phyloP scores from a whole-genome alignment of 441 rosid species.

The Gossypium gossypioides region DNA sequence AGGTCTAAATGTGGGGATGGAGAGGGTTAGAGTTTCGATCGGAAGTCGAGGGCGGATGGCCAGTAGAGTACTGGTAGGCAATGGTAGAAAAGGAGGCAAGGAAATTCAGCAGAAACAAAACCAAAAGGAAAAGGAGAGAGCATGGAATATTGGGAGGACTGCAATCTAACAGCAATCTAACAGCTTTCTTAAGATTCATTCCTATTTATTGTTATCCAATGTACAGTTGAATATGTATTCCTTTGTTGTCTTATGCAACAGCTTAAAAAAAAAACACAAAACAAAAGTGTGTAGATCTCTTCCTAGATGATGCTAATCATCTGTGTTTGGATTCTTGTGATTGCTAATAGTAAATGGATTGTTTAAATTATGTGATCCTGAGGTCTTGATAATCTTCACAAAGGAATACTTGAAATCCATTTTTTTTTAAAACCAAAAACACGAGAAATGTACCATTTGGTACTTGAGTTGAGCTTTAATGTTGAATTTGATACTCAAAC shows the following conservation, averaged over 20 bases:
- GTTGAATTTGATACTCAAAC: too few species aligned
- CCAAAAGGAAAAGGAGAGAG: slow-evolving; percentile 70
- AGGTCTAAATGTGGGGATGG: slow-evolving; percentile 77
- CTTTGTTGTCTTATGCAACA: neutral
- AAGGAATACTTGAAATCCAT: neutral
- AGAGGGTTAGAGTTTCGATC: slow-evolving; percentile 72
- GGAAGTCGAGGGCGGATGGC: slow-evolving; percentile 75
- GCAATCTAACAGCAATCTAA: slow-evolving; percentile 17
- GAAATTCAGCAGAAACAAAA: slow-evolving; percentile 42
- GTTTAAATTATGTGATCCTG: neutral
- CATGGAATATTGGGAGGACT: slow-evolving; percentile 45
- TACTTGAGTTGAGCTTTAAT: too few species aligned
- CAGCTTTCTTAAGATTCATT: neutral
- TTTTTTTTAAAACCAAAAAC: too few species aligned
- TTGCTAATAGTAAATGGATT: neutral
- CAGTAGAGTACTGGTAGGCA: slow-evolving; percentile 46
- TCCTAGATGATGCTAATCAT: slow-evolving; percentile 20
- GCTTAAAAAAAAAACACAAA: neutral
- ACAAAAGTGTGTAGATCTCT: slow-evolving; percentile 12
- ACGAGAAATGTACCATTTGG: too few species aligned
- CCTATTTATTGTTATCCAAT: neutral
- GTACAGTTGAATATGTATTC: neutral
- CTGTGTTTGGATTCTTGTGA: slow-evolving; percentile 1
- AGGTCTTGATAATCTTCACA: neutral
- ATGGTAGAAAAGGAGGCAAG: slow-evolving; percentile 43